Base-by-base conservation (phyloP, 371 early-diverging fungal genomes). In the Neoconidiobolus thromboides region DNA sequence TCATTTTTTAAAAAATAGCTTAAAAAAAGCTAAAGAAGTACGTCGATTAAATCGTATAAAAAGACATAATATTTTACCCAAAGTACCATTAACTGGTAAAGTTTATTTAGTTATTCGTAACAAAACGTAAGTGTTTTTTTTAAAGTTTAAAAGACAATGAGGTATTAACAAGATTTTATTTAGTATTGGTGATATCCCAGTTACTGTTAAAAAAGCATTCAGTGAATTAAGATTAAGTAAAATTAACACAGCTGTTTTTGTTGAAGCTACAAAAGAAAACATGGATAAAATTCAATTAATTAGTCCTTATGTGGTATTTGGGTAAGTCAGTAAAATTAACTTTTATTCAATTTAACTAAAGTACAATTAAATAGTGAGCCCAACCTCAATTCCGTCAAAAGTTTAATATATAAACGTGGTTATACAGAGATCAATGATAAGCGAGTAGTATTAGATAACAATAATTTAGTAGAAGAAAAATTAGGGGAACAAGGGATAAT, bases 261-360 rank as follows among this genome's bases (percentile, higher is more conserved):
- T 57, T 10, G 47, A 57, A 26, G 10, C 57, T 46, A 57, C 57
- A 36, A 12, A 44, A 26, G 57, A 57, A 26, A 57, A 57, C 47
- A n/a, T 57, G 41, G 15, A 57, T 36, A n/a, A 15, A 4, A n/a
- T 57, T n/a, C 14, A 48, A 40, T 15, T 48, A 7, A 57, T 57
- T 26, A 5, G 12, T 15, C 57, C 57, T 48, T 57, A 47, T 46
- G 47, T 57, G 15, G 4, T 47, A 3, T 57, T 43, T 26, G 57
- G 57, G 57, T 57, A 57, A 26, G 26, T 26, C 26, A 26, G 26
- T 26, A 26, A 26, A 26, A 26, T 26, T 26, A 26, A 26, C 12
- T 37, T 15, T 36, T n/a, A 26, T 15, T 12, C 7, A 2, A 15
- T 6, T 43, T n/a, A 43, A 6, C 2, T 10, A 2, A 26, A 41